Base-by-base conservation (phyloP, 139 green algal genomes). In the Chlamydomonas eustigma region DNA sequence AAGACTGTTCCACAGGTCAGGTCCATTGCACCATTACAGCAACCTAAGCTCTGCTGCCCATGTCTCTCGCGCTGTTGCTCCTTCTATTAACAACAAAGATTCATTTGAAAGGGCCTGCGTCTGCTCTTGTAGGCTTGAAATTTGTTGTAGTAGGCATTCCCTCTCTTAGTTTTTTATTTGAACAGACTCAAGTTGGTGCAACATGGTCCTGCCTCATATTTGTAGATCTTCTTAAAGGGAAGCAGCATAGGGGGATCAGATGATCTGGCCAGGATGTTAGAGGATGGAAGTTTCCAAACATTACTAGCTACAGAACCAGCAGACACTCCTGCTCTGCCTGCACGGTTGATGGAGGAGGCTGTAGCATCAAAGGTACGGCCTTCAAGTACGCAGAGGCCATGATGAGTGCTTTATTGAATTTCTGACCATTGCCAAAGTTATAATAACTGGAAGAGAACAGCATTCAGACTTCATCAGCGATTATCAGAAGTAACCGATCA, bases 1-100 rank as follows among this genome's bases (percentile, higher is more conserved):
- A 71, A 66, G 0, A 97, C 90, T 0, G 93, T 97, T 31, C 93
- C 93, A 2, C 92, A 97, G 83, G 89, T 95, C 37, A 37, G 44
- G n/a, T n/a, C n/a, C 12, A 70, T 12, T 6, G 6, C 6, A 28
- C 22, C 6, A 4, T 73, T 22, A 33, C 4, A 34, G 35, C 18
- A n/a, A 28, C 6, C 35, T 28, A 28, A 28, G 35, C 3, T 32
- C 24, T 58, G 25, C 3, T 64, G 24, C 68, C 37, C 25, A 39
- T 25, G 18, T 51, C 30, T 22, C 65, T 6, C 5, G 34, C 39
- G 3, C 28, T 35, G 39, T 6, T 12, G 25, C 6, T 22, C 25
- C 50, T 24, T 24, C 50, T 63, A 63, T 24, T 24, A 28, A 24
- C 50, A 63, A 63, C 24, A 28, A 28, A 63, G 24, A 63, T 63